These are phyloP conservation scores for Mortierella sp. DNA, from an alignment of 371 early-diverging fungal species.

Conservation along the genomic window DNA sequence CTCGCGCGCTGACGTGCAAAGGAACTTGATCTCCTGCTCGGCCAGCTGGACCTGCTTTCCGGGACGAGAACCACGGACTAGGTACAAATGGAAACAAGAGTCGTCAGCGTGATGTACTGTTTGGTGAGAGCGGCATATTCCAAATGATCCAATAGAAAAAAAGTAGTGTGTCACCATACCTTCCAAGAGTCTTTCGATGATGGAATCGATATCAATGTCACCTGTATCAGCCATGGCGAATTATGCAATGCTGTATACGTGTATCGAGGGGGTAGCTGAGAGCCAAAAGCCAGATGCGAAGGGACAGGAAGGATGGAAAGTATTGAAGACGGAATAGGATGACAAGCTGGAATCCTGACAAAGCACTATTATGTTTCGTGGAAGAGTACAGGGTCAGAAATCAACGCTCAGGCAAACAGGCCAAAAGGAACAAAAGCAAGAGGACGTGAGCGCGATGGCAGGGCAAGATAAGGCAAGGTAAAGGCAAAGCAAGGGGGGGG, in stretches of 20 bases:
- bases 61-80: constrained; percentile 92
- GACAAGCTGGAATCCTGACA: too few species aligned
- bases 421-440: not conserved
- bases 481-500: too few species aligned
- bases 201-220: constrained; percentile 85
- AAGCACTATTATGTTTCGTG: too few species aligned
- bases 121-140: too few species aligned
- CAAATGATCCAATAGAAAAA: too few species aligned
- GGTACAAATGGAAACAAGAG: not conserved
- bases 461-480: too few species aligned
- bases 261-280: not conserved
- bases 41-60: constrained; percentile 86
- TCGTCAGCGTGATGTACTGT: not conserved
- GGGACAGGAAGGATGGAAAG: not conserved
- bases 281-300: too few species aligned
- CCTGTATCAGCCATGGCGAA: constrained; percentile 54
- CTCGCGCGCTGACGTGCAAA: constrained; percentile 91
- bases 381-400: too few species aligned
- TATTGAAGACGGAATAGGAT: too few species aligned
- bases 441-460: too few species aligned
- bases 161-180: constrained; percentile 62
- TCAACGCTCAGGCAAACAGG: too few species aligned
- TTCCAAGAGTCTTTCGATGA: constrained; percentile 92
- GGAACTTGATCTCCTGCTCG: constrained; percentile 87
- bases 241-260: not conserved